A percentile compares a stretch with the other conserved stretches of the same genome.
These are phyloP conservation scores for Yamadazyma kitorensis DNA, from an alignment of 805 yeast species.

Conservation along the genomic window DNA sequence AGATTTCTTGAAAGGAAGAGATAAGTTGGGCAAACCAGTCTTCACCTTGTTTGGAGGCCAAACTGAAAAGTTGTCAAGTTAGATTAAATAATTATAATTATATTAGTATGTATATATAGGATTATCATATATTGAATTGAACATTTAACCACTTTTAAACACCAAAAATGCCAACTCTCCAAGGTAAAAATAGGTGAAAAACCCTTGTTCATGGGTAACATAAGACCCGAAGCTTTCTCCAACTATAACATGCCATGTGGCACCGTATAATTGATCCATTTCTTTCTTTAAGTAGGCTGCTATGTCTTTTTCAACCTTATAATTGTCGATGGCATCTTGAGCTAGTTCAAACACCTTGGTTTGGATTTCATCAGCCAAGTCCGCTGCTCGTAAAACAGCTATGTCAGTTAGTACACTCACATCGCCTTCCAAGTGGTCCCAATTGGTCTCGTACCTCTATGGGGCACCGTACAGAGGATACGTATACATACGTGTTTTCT, in stretches of 20 bases:
- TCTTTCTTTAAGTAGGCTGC: constrained; percentile 66
- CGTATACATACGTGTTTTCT: too few species aligned
- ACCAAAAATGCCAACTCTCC: constrained; percentile 66
- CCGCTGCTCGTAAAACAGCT: constrained; percentile 44
- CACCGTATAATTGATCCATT: constrained; percentile 61
- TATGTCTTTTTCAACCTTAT: constrained; percentile 54
- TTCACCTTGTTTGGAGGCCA: constrained; percentile 88
- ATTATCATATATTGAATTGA: background rate
- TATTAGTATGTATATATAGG: background rate
- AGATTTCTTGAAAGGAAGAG: constrained; percentile 92
- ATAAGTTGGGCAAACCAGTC: constrained; percentile 79
- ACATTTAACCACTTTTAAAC: constrained; percentile 61
- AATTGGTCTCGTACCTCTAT: too few species aligned
- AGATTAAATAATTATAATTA: background rate
- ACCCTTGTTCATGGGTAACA: constrained; percentile 76
- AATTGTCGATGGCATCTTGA: constrained; percentile 39
- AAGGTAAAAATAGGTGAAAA: constrained; percentile 67
- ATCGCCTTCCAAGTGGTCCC: background rate
- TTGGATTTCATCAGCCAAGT: constrained; percentile 53
- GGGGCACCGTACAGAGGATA: too few species aligned
- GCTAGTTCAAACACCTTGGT: constrained; percentile 47
- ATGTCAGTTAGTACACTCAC: constrained; percentile 13
- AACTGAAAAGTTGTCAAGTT: constrained; percentile 41
- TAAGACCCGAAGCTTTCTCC: constrained; percentile 79
- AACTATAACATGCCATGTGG: constrained; percentile 79